A percentile compares a stretch with the other conserved stretches of the same genome.
phyloP scores from a whole-genome alignment of 2,329 filamentous ascomycete genomes.

The Cladorrhinum sp. region DNA sequence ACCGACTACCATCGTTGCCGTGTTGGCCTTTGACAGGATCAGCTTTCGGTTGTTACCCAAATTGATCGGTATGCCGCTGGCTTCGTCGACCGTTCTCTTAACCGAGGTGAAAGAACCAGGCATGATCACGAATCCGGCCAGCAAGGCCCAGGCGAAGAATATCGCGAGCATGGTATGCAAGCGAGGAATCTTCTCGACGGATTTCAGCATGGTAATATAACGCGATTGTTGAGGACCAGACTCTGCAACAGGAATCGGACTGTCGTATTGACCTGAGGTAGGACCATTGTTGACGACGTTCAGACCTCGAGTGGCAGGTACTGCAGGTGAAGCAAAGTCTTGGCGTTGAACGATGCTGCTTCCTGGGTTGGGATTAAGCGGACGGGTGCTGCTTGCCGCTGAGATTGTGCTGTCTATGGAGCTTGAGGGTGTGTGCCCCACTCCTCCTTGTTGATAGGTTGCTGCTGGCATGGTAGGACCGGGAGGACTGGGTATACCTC shows the following conservation, averaged over 20 bases:
- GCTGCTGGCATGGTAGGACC: neutral
- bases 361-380: slow-evolving; percentile 3
- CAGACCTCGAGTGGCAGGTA: neutral
- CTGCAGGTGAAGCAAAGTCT: slow-evolving; percentile 3
- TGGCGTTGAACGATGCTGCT: neutral
- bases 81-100: slow-evolving; percentile 26
- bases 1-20: slow-evolving; percentile 41
- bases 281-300: neutral
- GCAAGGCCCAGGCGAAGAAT: slow-evolving; percentile 47
- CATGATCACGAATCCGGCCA: slow-evolving; percentile 52
- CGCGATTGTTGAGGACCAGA: slow-evolving; percentile 23
- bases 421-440: neutral
- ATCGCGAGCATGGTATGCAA: slow-evolving; percentile 47
- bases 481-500: neutral
- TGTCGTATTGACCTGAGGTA: neutral
- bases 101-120: slow-evolving; percentile 50
- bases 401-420: slow-evolving; percentile 1
- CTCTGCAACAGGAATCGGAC: neutral
- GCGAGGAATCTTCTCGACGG: slow-evolving; percentile 44
- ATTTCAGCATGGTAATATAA: slow-evolving; percentile 47
- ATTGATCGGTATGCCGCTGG: slow-evolving; percentile 6
- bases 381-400: slow-evolving; percentile 6
- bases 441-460: neutral
- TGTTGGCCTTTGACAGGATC: slow-evolving; percentile 17
- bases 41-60: neutral